Evolutionary conservation across 371 early-diverging fungal species (phyloP), one percentile per base, ranked within the genome.

Genomic region (Rhizomucor pusillus): DNA sequence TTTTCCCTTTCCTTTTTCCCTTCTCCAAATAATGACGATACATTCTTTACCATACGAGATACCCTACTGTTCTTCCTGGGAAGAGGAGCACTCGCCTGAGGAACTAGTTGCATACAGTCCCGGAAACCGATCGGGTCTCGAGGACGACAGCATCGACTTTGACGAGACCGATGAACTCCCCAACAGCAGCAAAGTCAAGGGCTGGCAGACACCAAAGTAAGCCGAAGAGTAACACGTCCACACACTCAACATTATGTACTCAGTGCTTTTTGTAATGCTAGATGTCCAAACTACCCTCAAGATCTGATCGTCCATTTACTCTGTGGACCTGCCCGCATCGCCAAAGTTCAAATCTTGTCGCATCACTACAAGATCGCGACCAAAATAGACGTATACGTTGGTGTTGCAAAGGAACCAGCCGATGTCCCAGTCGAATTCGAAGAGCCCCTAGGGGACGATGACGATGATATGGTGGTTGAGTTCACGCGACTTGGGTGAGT

Each of bases 281-380:
- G 90, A 54, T 87, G 86, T 62, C 86, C 89, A 50, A 62, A 67
- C 39, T 90, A 80, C 55, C 90, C 90, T 6, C 90, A 90, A 63
- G 80, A 77, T 47, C 62, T 90, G 6, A 81, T 88, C 45, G 62
- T 90, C 24, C 80, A 75, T 44, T 68, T 89, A 35, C 50, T 75
- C 2, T 69, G 80, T 44, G 88, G 88, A 9, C 62, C 70, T 34
- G 81, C 83, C 23, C 78, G 82, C 47, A 75, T 91, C 16, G 69
- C 79, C 23, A 87, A 88, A 69, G 74, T 91, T 37, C 88, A 91
- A 60, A 62, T 90, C 20, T 67, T 91, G 22, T 81, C 82, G 14
- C 91, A 91, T 65, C 91, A 91, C 61, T 91, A 82, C 75, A 91
- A 88, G 68, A 89, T 91, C 50, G 80, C 91, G 4, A 84, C 86